These are phyloP conservation scores for Tripidium arundinaceum DNA, from an alignment of 202 grass and related monocot genomes.

Conservation along the genomic window DNA sequence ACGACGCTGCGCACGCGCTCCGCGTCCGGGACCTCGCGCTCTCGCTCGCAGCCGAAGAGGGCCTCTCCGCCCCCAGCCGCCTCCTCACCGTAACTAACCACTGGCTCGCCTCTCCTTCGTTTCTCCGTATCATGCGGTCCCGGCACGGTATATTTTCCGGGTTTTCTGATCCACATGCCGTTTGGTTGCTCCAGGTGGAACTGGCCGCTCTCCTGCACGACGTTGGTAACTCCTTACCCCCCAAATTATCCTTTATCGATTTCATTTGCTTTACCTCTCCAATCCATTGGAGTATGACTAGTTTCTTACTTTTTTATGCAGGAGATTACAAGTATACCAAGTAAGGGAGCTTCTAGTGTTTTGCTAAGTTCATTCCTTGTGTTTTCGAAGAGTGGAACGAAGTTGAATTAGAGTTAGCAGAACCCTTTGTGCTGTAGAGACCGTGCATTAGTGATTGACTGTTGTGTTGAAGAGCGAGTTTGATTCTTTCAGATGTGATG, in stretches of 20 bases:
- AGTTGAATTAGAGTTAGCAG: not conserved
- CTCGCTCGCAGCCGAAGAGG: slow-evolving; percentile 74
- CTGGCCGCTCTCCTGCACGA: slow-evolving; percentile 85
- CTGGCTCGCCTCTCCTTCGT: not conserved
- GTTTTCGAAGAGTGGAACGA: not conserved
- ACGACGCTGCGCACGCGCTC: slow-evolving; percentile 85
- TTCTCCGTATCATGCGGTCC: not conserved
- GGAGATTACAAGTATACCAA: slow-evolving; percentile 97
- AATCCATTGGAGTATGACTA: slow-evolving; percentile 6
- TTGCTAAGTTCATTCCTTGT: not conserved
- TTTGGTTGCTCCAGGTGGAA: slow-evolving; percentile 57
- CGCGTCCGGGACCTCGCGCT: slow-evolving; percentile 87
- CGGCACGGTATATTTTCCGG: not conserved
- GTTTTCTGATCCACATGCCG: not conserved
- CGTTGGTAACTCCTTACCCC: slow-evolving; percentile 44
- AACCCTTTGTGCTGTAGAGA: not conserved
- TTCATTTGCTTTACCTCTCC: not conserved
- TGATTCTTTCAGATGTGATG: not conserved
- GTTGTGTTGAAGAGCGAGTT: not conserved
- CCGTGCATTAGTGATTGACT: not conserved
- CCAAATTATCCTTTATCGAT: not conserved
- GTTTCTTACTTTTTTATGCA: slow-evolving; percentile 41
- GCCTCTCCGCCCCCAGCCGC: slow-evolving; percentile 42
- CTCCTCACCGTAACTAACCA: slow-evolving; percentile 64
- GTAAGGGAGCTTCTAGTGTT: slow-evolving; percentile 30